These are phyloP conservation scores for Albatrellus ellisii DNA, from an alignment of 768 basidiomycete species.

Conservation along the genomic window DNA sequence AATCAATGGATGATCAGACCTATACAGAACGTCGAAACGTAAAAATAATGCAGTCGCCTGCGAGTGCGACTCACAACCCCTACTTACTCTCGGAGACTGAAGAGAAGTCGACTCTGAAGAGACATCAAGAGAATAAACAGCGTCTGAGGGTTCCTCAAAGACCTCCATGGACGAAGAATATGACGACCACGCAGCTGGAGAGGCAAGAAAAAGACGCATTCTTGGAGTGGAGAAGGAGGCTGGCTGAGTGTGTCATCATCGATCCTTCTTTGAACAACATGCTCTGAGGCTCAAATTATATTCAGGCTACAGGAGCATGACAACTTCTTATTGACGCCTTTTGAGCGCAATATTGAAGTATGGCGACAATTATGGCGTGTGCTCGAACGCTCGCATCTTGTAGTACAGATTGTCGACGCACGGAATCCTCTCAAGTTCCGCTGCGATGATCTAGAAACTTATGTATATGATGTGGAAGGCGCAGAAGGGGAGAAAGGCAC, in stretches of 20 bases:
- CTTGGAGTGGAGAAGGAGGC: constrained; percentile 82
- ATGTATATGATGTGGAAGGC: constrained; percentile 76
- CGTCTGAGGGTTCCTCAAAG: constrained; percentile 80
- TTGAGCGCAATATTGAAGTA: constrained; percentile 95
- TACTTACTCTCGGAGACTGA: constrained; percentile 76
- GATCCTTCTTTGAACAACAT: neutral
- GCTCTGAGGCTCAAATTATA: neutral
- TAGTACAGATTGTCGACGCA: constrained; percentile 95
- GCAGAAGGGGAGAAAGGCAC: constrained; percentile 71
- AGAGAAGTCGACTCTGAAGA: constrained; percentile 59
- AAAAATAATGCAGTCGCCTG: constrained; percentile 57
- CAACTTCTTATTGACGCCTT: constrained; percentile 83
- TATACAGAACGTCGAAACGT: constrained; percentile 61
- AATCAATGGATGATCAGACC: constrained; percentile 4
- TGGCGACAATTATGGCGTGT: constrained; percentile 99
- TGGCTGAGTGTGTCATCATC: constrained; percentile 64
- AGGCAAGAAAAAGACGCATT: constrained; percentile 83
- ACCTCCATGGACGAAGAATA: constrained; percentile 78
- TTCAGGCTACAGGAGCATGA: constrained; percentile 77
- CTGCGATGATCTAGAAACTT: constrained; percentile 82
- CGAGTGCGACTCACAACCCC: constrained; percentile 54
- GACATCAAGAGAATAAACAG: constrained; percentile 60
- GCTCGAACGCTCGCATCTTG: constrained; percentile 83
- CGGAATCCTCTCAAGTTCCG: constrained; percentile 88
- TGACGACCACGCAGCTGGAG: constrained; percentile 71